A percentile compares a stretch with the other conserved stretches of the same genome.
Conservation (phyloP, 257 asterid genomes). For the Haberlea rhodopensis region DNA sequence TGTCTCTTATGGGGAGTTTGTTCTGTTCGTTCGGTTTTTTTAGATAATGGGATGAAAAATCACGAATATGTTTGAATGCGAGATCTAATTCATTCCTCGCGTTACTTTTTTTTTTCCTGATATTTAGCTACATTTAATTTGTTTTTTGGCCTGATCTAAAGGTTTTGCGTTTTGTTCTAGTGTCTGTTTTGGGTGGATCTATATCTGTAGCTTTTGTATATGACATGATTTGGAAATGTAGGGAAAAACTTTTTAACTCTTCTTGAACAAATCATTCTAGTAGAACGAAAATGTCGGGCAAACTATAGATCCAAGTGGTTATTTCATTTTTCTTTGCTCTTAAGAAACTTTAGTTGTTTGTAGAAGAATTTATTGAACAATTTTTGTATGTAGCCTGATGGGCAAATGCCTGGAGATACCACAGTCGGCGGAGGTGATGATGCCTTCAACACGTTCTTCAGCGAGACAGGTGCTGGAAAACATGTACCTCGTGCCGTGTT, state of each 20-base stretch:
- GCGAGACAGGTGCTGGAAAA: slow-evolving; percentile 60
- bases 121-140: background rate
- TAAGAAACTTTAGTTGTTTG: too few species aligned
- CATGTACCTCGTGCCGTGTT: slow-evolving; percentile 59
- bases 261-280: background rate
- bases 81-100: background rate
- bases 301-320: background rate
- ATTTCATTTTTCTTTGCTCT: too few species aligned
- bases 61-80: background rate
- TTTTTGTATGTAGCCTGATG: slow-evolving; percentile 46
- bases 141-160: background rate
- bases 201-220: background rate
- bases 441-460: slow-evolving; percentile 60
- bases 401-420: slow-evolving; percentile 57
- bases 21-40: background rate
- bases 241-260: background rate
- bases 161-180: background rate
- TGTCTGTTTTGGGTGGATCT: background rate
- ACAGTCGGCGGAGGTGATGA: slow-evolving; percentile 59
- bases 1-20: background rate
- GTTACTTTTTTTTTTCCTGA: background rate
- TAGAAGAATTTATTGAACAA: background rate
- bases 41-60: background rate
- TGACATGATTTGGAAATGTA: background rate
- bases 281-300: background rate